Evolutionary conservation across 2,329 filamentous ascomycete species (phyloP).

Genomic region (Xylariaceae sp.): DNA sequence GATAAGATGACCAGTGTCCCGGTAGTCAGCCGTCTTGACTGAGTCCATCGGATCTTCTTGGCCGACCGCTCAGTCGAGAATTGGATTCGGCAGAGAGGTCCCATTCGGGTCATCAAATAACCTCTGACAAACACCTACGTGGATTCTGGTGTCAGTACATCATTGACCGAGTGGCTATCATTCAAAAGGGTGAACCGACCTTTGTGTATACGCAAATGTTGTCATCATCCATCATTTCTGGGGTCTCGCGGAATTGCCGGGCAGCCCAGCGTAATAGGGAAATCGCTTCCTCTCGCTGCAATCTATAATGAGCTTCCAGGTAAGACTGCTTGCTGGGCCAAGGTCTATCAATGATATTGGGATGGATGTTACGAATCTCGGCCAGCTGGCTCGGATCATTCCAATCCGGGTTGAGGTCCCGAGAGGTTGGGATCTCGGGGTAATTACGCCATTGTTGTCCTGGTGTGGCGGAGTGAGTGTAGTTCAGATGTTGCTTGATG

Average conservation of each 20-base stretch:
- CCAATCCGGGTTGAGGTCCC: conserved; percentile 44
- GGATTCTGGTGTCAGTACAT: neutral
- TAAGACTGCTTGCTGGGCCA: conserved; percentile 64
- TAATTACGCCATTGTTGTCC: conserved; percentile 29
- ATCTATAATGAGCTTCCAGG: conserved; percentile 66
- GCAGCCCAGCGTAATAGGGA: conserved; percentile 67
- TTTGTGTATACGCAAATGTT: conserved; percentile 65
- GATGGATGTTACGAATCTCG: conserved; percentile 33
- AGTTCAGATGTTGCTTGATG: conserved; percentile 2
- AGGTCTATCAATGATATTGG: conserved; percentile 51
- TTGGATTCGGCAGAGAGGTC: conserved; percentile 61
- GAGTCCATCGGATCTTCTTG: conserved; percentile 62
- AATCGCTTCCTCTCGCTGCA: conserved; percentile 71
- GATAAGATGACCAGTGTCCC: conserved; percentile 52
- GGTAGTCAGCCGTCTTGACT: conserved; percentile 46
- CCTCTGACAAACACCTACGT: conserved; percentile 62
- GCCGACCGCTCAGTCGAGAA: conserved; percentile 65
- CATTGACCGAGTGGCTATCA: too few species aligned
- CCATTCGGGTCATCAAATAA: conserved; percentile 57
- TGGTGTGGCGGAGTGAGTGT: neutral
- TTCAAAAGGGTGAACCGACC: conserved; percentile 35
- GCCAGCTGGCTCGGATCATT: conserved; percentile 13
- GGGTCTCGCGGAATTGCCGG: conserved; percentile 45
- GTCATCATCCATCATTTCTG: conserved; percentile 52
- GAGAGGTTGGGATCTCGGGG: conserved; percentile 51